These are phyloP conservation scores for Sporothrix variecibatus DNA, from an alignment of 2,329 filamentous ascomycete species.

Conservation along the genomic window DNA sequence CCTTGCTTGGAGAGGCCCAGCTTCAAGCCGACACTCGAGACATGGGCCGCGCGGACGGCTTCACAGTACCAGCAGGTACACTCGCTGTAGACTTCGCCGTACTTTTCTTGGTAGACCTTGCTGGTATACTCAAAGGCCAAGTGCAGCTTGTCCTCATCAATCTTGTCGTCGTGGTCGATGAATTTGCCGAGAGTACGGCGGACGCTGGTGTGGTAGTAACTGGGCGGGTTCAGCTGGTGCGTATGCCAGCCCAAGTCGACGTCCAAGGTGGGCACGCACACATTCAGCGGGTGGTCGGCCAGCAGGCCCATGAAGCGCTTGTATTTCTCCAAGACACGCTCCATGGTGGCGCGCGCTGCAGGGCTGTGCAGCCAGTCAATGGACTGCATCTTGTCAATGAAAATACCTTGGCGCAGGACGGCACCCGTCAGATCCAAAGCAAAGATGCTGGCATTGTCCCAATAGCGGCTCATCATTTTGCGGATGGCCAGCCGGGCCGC, in stretches of 20 bases:
- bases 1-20: slow-evolving; percentile 51
- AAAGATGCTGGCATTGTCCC: slow-evolving; percentile 66
- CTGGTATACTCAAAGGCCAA: slow-evolving; percentile 71
- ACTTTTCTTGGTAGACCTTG: slow-evolving; percentile 67
- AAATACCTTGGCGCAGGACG: slow-evolving; percentile 65
- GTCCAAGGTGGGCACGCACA: slow-evolving; percentile 71
- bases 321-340: slow-evolving; percentile 65
- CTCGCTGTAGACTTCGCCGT: slow-evolving; percentile 68
- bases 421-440: slow-evolving; percentile 66
- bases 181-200: slow-evolving; percentile 48
- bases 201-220: slow-evolving; percentile 54
- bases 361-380: slow-evolving; percentile 80
- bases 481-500: slow-evolving; percentile 52
- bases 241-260: slow-evolving; percentile 80
- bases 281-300: slow-evolving; percentile 44
- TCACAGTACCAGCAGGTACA: slow-evolving; percentile 88
- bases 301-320: slow-evolving; percentile 64
- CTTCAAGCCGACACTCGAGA: slow-evolving; percentile 48
- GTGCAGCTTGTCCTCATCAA: slow-evolving; percentile 66
- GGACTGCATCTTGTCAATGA: slow-evolving; percentile 70
- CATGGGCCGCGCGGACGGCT: slow-evolving; percentile 59
- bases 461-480: slow-evolving; percentile 71
- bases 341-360: slow-evolving; percentile 62
- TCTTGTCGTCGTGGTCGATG: slow-evolving; percentile 83
- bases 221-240: slow-evolving; percentile 67